Evolutionary conservation across 2,329 filamentous ascomycete species (phyloP).

Genomic region (Fusarium neocosmosporiellum): DNA sequence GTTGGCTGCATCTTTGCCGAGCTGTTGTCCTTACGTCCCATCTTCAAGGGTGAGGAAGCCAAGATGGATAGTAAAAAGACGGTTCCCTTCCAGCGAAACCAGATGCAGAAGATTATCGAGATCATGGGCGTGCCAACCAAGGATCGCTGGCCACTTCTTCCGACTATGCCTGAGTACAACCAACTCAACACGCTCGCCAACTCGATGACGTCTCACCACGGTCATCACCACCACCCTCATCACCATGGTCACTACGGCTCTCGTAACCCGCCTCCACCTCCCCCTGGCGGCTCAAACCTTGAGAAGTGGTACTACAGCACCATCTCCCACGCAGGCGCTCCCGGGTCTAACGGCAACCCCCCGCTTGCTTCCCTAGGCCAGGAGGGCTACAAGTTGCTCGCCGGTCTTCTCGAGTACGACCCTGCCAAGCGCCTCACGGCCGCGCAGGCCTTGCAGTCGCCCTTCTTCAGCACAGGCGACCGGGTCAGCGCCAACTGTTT

Average conservation of each 20-base stretch:
- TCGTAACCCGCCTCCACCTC: conserved; percentile 52
- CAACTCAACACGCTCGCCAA: conserved; percentile 72
- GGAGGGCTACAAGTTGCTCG: conserved; percentile 85
- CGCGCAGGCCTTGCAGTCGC: conserved; percentile 86
- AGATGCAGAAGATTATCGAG: conserved; percentile 99
- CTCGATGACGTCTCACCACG: conserved; percentile 56
- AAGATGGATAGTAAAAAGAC: conserved; percentile 99
- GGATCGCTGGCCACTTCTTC: conserved; percentile 86
- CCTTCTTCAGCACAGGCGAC: conserved; percentile 84
- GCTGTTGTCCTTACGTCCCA: conserved; percentile 86
- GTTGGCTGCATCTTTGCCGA: conserved; percentile 98
- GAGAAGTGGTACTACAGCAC: conserved; percentile 85
- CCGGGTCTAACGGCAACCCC: conserved; percentile 42
- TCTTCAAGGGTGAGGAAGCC: conserved; percentile 98
- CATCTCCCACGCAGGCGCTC: conserved; percentile 66
- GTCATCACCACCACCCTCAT: conserved; percentile 60
- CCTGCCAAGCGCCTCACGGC: conserved; percentile 89
- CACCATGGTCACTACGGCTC: conserved; percentile 52
- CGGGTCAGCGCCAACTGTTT: conserved; percentile 87
- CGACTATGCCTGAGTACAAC: conserved; percentile 86
- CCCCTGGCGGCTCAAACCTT: conserved; percentile 61
- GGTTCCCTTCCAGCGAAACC: conserved; percentile 95
- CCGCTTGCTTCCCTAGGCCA: conserved; percentile 71
- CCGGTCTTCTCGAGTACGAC: conserved; percentile 90
- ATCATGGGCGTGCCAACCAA: conserved; percentile 92